phyloP scores from a whole-genome alignment of 352 stramenopile genomes.

The Globisporangium iwayamae region DNA sequence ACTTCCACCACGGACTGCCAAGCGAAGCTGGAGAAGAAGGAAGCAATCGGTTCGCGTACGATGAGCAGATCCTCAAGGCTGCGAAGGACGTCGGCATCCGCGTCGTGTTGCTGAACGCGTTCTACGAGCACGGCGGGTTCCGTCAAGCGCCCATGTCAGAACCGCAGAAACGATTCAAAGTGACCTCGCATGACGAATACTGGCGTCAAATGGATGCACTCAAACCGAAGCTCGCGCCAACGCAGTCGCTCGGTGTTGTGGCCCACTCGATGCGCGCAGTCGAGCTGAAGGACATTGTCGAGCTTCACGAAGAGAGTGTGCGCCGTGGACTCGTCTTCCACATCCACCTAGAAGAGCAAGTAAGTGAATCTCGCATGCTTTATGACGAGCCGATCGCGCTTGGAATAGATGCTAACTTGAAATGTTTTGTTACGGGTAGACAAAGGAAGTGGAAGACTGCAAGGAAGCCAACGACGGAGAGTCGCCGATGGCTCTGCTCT shows the following conservation, averaged over 20 bases:
- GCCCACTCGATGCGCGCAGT: conserved; percentile 76
- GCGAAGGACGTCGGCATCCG: conserved; percentile 64
- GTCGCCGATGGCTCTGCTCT: conserved; percentile 60
- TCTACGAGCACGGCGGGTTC: conserved; percentile 73
- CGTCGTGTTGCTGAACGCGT: conserved; percentile 73
- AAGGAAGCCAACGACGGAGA: conserved; percentile 48
- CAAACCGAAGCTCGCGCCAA: conserved; percentile 27
- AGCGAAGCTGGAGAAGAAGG: conserved; percentile 21
- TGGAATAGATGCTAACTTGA: neutral
- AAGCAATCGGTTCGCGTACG: conserved; percentile 54
- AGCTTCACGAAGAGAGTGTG: conserved; percentile 65
- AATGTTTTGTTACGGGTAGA: conserved; percentile 17
- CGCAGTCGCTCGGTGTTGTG: conserved; percentile 65
- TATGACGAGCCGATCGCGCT: neutral
- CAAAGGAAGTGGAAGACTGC: conserved; percentile 77
- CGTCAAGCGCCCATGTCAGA: conserved; percentile 52
- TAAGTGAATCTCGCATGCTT: neutral
- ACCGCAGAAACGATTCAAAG: conserved; percentile 70
- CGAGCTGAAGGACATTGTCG: conserved; percentile 51
- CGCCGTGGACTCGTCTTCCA: conserved; percentile 62
- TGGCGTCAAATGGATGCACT: conserved; percentile 69
- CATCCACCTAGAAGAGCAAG: conserved; percentile 62
- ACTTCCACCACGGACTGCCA: conserved; percentile 63
- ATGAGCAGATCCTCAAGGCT: conserved; percentile 61
- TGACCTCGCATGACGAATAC: conserved; percentile 57